Conservation (phyloP, 192 early-diverging fungal species). For the Diversispora eburnea region DNA sequence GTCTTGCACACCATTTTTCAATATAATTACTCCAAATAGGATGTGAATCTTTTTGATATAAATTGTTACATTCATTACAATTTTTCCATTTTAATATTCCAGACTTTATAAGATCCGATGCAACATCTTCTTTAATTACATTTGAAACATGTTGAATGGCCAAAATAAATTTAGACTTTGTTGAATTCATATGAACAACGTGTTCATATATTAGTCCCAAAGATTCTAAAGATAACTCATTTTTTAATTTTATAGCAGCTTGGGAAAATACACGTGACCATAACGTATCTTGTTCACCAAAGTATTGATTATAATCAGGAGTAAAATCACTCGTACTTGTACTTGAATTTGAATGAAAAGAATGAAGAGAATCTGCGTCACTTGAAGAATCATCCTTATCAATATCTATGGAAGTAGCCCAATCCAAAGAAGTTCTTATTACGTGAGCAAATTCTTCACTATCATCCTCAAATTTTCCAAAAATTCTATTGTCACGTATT, state of each 20-base stretch:
- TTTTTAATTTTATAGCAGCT: conserved; percentile 30
- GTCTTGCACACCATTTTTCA: conserved; percentile 31
- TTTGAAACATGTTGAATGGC: conserved; percentile 42
- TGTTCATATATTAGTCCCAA: conserved; percentile 40
- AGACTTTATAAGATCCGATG: conserved; percentile 35
- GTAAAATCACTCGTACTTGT: background rate
- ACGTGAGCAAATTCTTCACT: conserved; percentile 34
- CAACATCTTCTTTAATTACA: conserved; percentile 31
- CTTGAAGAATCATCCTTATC: conserved; percentile 21
- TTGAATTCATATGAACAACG: conserved; percentile 36
- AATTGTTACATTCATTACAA: conserved; percentile 29
- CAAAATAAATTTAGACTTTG: conserved; percentile 42
- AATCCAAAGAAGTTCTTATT: conserved; percentile 35
- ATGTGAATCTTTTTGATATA: conserved; percentile 26
- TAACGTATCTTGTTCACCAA: conserved; percentile 22
- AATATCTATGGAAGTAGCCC: conserved; percentile 26
- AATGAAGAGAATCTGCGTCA: conserved; percentile 25
- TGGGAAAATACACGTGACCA: conserved; percentile 23
- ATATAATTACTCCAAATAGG: conserved; percentile 26
- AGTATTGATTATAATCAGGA: conserved; percentile 11
- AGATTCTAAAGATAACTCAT: conserved; percentile 26
- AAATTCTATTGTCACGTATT: conserved; percentile 24
- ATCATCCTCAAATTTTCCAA: conserved; percentile 27
- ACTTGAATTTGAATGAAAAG: conserved; percentile 20
- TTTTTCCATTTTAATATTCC: conserved; percentile 40